Percentiles rank a stretch among this genome's conserved stretches.
Evolutionary conservation across 139 green algal genomes (phyloP).

Genomic region (Astrephomene gubernaculifera): DNA sequence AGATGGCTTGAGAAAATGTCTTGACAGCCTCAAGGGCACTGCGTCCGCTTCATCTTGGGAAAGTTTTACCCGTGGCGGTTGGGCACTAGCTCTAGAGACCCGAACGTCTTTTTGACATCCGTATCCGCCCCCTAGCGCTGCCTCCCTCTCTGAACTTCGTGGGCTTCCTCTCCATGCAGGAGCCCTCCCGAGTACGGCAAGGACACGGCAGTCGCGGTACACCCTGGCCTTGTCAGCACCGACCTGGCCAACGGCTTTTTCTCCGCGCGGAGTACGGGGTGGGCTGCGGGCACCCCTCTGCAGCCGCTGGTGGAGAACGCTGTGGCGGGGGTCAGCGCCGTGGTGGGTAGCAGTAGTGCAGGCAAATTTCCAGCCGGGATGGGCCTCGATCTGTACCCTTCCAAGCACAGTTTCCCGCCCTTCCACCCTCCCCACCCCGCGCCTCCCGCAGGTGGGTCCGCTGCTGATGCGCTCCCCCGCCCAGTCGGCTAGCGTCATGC

Average conservation of each 20-base stretch:
- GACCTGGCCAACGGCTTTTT: conserved; percentile 69
- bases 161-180: not conserved
- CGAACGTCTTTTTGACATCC: too few relatives aligned
- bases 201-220: conserved; percentile 37
- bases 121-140: too few relatives aligned
- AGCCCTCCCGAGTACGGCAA: not conserved
- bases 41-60: too few relatives aligned
- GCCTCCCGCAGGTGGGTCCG: conserved; percentile 37
- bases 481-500: conserved; percentile 43
- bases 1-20: too few relatives aligned
- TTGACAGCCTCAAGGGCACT: too few relatives aligned
- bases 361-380: too few relatives aligned
- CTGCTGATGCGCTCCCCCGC: conserved; percentile 53
- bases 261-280: conserved; percentile 20
- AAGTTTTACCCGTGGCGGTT: too few relatives aligned
- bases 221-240: conserved; percentile 78
- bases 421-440: not conserved
- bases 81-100: too few relatives aligned
- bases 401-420: not conserved
- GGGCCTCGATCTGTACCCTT: too few relatives aligned
- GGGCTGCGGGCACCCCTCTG: not conserved
- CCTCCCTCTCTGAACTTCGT: too few relatives aligned
- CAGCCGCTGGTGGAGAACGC: not conserved
- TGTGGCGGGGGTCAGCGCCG: not conserved
- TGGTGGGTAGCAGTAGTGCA: conserved; percentile 27